Evolutionary conservation across 129 eudicot species (phyloP), one percentile per base, ranked within the genome.

Genomic region (Helichrysum umbraculigerum): DNA sequence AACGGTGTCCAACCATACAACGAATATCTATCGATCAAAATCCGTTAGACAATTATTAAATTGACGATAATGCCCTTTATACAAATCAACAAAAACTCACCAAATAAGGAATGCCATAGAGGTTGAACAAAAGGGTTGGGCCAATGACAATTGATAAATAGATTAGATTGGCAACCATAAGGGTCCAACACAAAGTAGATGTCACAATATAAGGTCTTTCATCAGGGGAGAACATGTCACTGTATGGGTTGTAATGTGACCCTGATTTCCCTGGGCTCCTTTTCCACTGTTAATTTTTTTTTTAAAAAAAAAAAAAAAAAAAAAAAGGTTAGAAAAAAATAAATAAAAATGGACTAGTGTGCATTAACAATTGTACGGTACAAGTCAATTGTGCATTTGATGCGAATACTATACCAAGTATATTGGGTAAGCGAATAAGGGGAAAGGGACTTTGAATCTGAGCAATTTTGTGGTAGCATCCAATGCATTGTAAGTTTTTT

Each of bases 231-330:
- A 91, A 91, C 67, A 91, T 41, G 28, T 78, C 84, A 70, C 86
- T 88, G 72, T 88, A 81, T 0, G 97, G 94, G 73, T 91, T 83
- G 85, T 84, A 91, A 66, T 91, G 97, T 56, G 97, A 91, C 67
- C 97, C 95, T 30, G 58, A 80, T 70, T 91, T 91, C 62, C 97
- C 97, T 1, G 97, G 95, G 61, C 88, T 88, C 70, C 97, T 88
- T 4, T 58, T 62, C 87, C 85, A 81, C 97, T 91, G 85, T 61
- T 19, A 65, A 19, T 6, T n/a, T n/a, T n/a, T n/a, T n/a, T n/a
- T n/a, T n/a, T n/a, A n/a, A n/a, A n/a, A n/a, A n/a, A n/a, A n/a
- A n/a, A 5, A 56, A 56, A 57, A 16, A n/a, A 5, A 4, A 0
- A 56, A 57, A 57, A 1, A 14, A 5, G 19, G 20, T 41, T 20